Evolutionary conservation across 2,329 filamentous ascomycete species (phyloP), one percentile per base, ranked within the genome.

Genomic region (Stenocarpella maydis): DNA sequence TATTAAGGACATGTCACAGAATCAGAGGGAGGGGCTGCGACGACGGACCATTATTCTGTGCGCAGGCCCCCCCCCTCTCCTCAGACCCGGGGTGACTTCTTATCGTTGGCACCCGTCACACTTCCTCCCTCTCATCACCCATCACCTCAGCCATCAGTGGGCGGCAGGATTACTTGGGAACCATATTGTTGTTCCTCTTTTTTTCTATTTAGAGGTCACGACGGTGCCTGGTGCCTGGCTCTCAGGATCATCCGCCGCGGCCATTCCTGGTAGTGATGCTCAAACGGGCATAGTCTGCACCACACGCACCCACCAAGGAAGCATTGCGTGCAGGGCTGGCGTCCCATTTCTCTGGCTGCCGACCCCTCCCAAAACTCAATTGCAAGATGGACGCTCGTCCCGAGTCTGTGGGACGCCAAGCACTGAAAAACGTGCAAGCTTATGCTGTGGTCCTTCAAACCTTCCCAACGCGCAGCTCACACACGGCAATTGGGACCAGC

Each of bases 351-450:
- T 49, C 41, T 61, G 14, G 39, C 58, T 12, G 41, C 26, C 26
- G 26, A 28, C 58, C 58, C 43, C 55, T 24, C 43, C 58, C 19
- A 63, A 63, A 63, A 63, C 58, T 63, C 58, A 63, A 63, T 63
- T 63, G 43, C 43, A 43, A 49, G 43, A 45, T 63, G 43, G 41
- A 26, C n/a, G 43, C 4, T 43, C 37, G 58, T 63, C 58, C 58
- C 58, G 58, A 63, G 43, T 63, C 43, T 63, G 28, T 49, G 58
- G 58, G 58, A 63, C 58, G 58, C 58, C 58, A 63, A 63, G 58
- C 19, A 37, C n/a, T 49, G 58, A 49, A 47, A 55, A 55, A 66
- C 64, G 50, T 52, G 39, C 64, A 41, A 66, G 45, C 37, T 45
- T 66, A 63, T 54, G 50, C 34, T 54, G 58, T 63, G 43, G 43